phyloP scores from a whole-genome alignment of 2,329 filamentous ascomycete species.

The Stagonosporopsis tanaceti region DNA sequence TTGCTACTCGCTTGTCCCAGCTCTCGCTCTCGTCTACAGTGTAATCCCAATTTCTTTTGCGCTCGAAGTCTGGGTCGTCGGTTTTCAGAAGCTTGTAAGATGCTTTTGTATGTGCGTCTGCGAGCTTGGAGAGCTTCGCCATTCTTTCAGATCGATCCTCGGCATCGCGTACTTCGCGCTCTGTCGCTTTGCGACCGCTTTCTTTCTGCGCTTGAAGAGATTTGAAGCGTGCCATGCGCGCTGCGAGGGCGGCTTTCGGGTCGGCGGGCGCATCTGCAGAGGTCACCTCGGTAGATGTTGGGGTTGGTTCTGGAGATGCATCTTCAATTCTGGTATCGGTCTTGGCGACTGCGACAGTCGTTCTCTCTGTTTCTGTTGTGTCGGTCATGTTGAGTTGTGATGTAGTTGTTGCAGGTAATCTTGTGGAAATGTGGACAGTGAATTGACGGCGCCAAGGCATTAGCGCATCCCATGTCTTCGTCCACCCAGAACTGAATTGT shows the following conservation, averaged over 20 bases:
- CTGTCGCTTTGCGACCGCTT: conserved; percentile 69
- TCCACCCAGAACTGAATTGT: neutral
- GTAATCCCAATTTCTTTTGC: conserved; percentile 98
- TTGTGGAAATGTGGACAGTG: neutral
- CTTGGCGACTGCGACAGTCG: conserved; percentile 12
- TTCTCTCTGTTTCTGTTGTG: conserved; percentile 22
- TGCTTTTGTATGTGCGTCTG: conserved; percentile 85
- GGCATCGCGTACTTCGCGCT: conserved; percentile 47
- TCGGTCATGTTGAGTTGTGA: conserved; percentile 32
- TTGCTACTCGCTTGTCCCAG: conserved; percentile 90
- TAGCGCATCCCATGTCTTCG: conserved; percentile 5
- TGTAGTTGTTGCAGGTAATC: neutral
- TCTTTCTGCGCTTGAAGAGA: conserved; percentile 77
- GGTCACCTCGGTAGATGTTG: conserved; percentile 27
- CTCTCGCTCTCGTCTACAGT: conserved; percentile 91
- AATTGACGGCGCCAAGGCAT: conserved; percentile 15
- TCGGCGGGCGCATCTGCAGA: conserved; percentile 34
- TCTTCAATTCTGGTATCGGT: conserved; percentile 14
- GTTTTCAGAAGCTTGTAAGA: conserved; percentile 93
- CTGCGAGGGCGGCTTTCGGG: conserved; percentile 44
- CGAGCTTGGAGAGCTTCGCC: conserved; percentile 75
- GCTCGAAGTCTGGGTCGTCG: conserved; percentile 93
- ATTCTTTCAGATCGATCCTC: conserved; percentile 40
- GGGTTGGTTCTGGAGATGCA: conserved; percentile 7
- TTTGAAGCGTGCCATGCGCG: conserved; percentile 77